A percentile compares a stretch with the other conserved stretches of the same genome.
These are phyloP conservation scores for Saccharomycopsis crataegensis DNA, from an alignment of 1,139 yeast species.

Conservation along the genomic window DNA sequence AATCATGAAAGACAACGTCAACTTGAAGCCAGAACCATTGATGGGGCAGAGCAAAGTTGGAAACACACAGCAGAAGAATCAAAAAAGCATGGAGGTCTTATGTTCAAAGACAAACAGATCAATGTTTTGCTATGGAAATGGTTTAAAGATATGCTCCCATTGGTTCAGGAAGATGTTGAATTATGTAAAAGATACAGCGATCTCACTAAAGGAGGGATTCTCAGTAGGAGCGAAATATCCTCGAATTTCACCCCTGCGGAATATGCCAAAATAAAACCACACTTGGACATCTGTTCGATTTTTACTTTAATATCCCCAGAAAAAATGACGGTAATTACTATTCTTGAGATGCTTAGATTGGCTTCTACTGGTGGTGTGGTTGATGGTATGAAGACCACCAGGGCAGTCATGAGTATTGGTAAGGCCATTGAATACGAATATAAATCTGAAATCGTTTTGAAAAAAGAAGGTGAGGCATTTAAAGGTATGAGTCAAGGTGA, in stretches of 20 bases:
- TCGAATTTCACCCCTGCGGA: conserved; percentile 12
- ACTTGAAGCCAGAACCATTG: conserved; percentile 71
- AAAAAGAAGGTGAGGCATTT: conserved; percentile 47
- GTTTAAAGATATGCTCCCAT: conserved; percentile 58
- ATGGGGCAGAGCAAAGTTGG: conserved; percentile 88
- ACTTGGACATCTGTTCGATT: conserved; percentile 52
- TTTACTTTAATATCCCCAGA: conserved; percentile 65
- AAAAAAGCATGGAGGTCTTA: conserved; percentile 53
- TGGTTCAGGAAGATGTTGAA: conserved; percentile 57
- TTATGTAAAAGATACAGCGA: conserved; percentile 34
- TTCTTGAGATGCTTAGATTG: conserved; percentile 70
- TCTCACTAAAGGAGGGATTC: conserved; percentile 18
- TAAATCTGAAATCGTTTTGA: conserved; percentile 55
- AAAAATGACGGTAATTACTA: conserved; percentile 76
- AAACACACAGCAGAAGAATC: conserved; percentile 70
- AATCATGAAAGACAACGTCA: conserved; percentile 70
- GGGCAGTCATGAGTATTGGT: conserved; percentile 77
- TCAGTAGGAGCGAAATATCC: conserved; percentile 19
- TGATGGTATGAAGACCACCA: conserved; percentile 83
- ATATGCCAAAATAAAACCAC: conserved; percentile 3
- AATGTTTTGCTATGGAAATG: conserved; percentile 78
- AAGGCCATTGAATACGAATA: conserved; percentile 81
- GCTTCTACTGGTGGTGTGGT: conserved; percentile 68
- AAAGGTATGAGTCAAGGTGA: conserved; percentile 29
- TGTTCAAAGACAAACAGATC: conserved; percentile 46